A percentile compares a stretch with the other conserved stretches of the same genome.
These are phyloP conservation scores for Fusarium sp. DNA, from an alignment of 2,329 filamentous ascomycete species.

Conservation along the genomic window DNA sequence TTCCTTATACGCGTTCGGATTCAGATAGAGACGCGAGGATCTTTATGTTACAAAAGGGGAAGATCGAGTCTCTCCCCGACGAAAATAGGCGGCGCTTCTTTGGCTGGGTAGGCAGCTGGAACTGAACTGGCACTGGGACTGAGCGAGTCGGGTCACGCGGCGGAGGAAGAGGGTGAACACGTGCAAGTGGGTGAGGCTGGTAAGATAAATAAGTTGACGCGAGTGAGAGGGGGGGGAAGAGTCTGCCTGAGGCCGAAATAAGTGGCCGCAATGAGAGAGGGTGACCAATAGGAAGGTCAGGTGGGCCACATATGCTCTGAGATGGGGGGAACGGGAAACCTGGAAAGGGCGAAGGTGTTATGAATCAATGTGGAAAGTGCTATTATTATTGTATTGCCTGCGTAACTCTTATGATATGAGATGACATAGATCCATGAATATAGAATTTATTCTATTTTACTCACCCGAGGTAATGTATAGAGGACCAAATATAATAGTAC, in stretches of 20 bases:
- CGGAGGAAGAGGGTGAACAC: constrained; percentile 54
- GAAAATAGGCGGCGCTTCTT: constrained; percentile 12
- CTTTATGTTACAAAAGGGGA: constrained; percentile 49
- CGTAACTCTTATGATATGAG: background rate
- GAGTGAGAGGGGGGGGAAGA: constrained; percentile 21
- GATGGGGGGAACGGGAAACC: constrained; percentile 22
- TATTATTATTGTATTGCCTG: background rate
- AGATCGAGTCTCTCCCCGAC: constrained; percentile 24
- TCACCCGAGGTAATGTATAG: no score
- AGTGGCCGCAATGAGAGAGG: constrained; percentile 14
- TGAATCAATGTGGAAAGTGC: constrained; percentile 27
- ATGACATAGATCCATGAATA: background rate
- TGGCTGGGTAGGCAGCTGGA: constrained; percentile 31
- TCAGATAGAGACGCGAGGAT: constrained; percentile 33
- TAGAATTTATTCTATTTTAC: no score
- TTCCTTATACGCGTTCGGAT: constrained; percentile 30
- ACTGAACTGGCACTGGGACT: constrained; percentile 39
- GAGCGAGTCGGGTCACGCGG: constrained; percentile 55
- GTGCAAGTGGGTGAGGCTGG: constrained; percentile 56
- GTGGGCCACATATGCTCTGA: constrained; percentile 42
- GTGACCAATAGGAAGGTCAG: constrained; percentile 36
- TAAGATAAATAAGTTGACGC: constrained; percentile 51
- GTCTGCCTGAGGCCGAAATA: constrained; percentile 43
- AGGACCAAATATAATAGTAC: no score
- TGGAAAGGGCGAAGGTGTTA: constrained; percentile 18